Evolutionary conservation across 176 grass and related monocot genomes (phyloP), one percentile per base, ranked within the genome.

Genomic region (Puccinellia tenuiflora): DNA sequence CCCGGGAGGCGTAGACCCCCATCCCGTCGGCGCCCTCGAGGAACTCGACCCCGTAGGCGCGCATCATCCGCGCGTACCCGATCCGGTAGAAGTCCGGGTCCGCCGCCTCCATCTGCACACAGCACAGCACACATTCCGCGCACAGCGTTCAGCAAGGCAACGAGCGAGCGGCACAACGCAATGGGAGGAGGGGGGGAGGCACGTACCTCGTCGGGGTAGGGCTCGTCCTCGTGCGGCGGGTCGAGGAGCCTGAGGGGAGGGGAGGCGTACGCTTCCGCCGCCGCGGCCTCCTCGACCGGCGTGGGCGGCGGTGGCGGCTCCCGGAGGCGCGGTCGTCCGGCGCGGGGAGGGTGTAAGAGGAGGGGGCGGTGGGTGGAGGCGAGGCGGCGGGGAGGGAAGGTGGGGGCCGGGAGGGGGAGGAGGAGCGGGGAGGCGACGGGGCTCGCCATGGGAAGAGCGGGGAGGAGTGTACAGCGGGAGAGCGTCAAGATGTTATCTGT

Each of bases 11-110:
- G 47, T 90, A 98, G 34, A 98, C 92, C 29, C 92, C 96, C 66
- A 91, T 95, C 30, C 95, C 96, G 71, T 98, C 85, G 21, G 90
- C 86, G 1, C 96, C 92, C 88, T 98, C 96, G 87, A 94, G 85
- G 86, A 95, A 98, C 76, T 98, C 86, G 61, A 98, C 20, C 33
- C 92, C 95, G 56, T 93, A 98, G 9, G 92, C 95, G 67, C 95
- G 81, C 88, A 98, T 85, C 86, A 86, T 91, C 77, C 95, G 83
- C 29, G 77, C 89, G 76, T 95, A 98, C 18, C 92, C 95, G 46
- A 98, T 98, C 79, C 90, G 73, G 79, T 98, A 98, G 45, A 98
- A 98, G 46, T 98, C 95, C 11, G 92, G 95, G 82, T 98, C 95
- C 17, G 92, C 87, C 3, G 90, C 90, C 56, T 91, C 88, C 88